These are phyloP conservation scores for Taiozyma sp. DNA, from an alignment of 1,139 yeast genomes.

Conservation along the genomic window DNA sequence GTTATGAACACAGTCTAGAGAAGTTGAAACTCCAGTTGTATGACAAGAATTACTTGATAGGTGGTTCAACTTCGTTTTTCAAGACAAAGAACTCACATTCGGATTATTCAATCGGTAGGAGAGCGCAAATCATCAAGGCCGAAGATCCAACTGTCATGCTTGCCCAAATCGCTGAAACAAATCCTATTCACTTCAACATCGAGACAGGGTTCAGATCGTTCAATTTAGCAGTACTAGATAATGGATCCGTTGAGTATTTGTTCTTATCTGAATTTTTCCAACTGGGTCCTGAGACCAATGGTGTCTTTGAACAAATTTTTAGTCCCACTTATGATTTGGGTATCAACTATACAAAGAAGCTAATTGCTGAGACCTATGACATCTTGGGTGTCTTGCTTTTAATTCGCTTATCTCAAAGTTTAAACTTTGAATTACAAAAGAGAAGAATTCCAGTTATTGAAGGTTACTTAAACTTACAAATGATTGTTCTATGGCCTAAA, in stretches of 20 bases:
- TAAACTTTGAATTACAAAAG: constrained; percentile 57
- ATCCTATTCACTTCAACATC: constrained; percentile 58
- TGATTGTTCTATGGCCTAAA: constrained; percentile 76
- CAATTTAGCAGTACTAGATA: constrained; percentile 69
- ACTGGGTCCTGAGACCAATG: constrained; percentile 36
- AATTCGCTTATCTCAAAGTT: constrained; percentile 62
- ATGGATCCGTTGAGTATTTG: constrained; percentile 70
- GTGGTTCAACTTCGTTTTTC: constrained; percentile 24
- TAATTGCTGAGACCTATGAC: constrained; percentile 54
- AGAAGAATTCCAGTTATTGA: constrained; percentile 69
- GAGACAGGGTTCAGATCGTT: constrained; percentile 74
- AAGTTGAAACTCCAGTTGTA: constrained; percentile 48
- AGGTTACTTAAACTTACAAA: constrained; percentile 62
- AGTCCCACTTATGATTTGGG: constrained; percentile 48
- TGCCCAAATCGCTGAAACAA: constrained; percentile 81
- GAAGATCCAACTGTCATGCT: constrained; percentile 65
- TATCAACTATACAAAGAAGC: constrained; percentile 44
- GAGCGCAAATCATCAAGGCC: constrained; percentile 47
- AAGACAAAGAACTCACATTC: constrained; percentile 1
- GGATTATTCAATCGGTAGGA: constrained; percentile 39
- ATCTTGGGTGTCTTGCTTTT: constrained; percentile 74
- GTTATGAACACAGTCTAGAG: constrained; percentile 73
- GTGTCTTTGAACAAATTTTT: constrained; percentile 42
- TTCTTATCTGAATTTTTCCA: constrained; percentile 70
- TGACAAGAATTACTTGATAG: constrained; percentile 49